These are phyloP conservation scores for Epichloe hybrida DNA, from an alignment of 2,329 filamentous ascomycete genomes.

Conservation along the genomic window DNA sequence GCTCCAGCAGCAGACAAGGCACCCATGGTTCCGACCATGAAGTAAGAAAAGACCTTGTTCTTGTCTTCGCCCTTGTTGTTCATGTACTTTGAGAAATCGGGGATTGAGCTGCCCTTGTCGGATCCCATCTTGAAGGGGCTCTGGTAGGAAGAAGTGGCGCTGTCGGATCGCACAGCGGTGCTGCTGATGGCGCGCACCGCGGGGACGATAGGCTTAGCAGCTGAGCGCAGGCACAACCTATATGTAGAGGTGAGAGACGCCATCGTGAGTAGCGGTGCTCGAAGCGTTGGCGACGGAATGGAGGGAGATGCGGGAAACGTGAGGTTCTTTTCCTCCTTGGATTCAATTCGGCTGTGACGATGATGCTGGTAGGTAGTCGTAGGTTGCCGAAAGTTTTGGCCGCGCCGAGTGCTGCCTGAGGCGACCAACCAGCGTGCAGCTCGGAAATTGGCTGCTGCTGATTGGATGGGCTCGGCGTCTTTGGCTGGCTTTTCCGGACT, in stretches of 20 bases:
- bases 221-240: slow-evolving; percentile 52
- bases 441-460: slow-evolving; percentile 32
- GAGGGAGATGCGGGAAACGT: slow-evolving; percentile 16
- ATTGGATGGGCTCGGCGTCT: slow-evolving; percentile 26
- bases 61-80: slow-evolving; percentile 51
- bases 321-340: slow-evolving; percentile 36
- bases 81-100: slow-evolving; percentile 81
- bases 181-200: slow-evolving; percentile 43
- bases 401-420: slow-evolving; percentile 28
- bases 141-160: slow-evolving; percentile 38
- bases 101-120: slow-evolving; percentile 54
- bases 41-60: slow-evolving; percentile 91
- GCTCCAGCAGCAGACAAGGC: slow-evolving; percentile 83
- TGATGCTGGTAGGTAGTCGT: slow-evolving; percentile 16
- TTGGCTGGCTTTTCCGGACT: slow-evolving; percentile 12
- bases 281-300: slow-evolving; percentile 6
- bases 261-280: slow-evolving; percentile 31
- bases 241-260: slow-evolving; percentile 56
- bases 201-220: slow-evolving; percentile 27
- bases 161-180: slow-evolving; percentile 33
- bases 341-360: slow-evolving; percentile 20
- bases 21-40: slow-evolving; percentile 95
- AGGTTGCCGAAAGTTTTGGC: slow-evolving; percentile 27
- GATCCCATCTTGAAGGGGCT: slow-evolving; percentile 52
- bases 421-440: slow-evolving; percentile 21